phyloP scores from a whole-genome alignment of 139 green algal genomes.

The Chlorella sp. region DNA sequence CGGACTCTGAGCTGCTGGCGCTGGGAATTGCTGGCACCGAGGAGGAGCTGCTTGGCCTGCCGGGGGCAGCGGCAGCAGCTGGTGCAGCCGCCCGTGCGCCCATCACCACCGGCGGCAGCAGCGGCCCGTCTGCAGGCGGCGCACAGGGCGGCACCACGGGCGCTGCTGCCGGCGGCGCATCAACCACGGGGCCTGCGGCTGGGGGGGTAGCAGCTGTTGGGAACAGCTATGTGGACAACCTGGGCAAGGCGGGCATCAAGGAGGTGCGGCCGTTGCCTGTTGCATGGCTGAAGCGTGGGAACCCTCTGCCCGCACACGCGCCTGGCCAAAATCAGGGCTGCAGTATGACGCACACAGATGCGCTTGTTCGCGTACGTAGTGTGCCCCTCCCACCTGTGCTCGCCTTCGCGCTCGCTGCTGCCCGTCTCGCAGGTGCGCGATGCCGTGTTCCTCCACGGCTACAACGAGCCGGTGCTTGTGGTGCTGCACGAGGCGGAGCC shows the following conservation, averaged over 20 bases:
- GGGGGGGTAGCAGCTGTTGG: constrained; percentile 49
- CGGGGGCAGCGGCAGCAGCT: background rate
- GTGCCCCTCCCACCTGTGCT: background rate
- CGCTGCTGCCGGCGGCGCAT: constrained; percentile 3
- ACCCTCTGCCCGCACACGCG: no score
- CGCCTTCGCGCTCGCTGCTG: background rate
- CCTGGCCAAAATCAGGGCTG: no score
- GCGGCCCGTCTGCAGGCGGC: background rate
- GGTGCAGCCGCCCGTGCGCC: background rate
- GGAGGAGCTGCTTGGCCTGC: background rate
- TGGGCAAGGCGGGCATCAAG: constrained; percentile 67
- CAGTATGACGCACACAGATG: no score
- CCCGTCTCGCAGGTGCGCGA: constrained; percentile 65
- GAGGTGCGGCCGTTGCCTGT: constrained; percentile 43
- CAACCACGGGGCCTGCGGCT: constrained; percentile 9
- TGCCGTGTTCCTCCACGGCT: constrained; percentile 87
- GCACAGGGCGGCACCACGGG: background rate
- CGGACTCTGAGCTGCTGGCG: constrained; percentile 45
- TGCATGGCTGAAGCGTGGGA: background rate
- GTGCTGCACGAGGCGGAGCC: constrained; percentile 86
- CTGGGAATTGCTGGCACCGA: constrained; percentile 26
- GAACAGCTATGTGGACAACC: constrained; percentile 80
- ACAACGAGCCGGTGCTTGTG: constrained; percentile 89
- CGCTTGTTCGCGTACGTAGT: no score
- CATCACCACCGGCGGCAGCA: background rate